Conservation (phyloP, 2,329 filamentous ascomycete genomes). For the Fusarium burgessii region DNA sequence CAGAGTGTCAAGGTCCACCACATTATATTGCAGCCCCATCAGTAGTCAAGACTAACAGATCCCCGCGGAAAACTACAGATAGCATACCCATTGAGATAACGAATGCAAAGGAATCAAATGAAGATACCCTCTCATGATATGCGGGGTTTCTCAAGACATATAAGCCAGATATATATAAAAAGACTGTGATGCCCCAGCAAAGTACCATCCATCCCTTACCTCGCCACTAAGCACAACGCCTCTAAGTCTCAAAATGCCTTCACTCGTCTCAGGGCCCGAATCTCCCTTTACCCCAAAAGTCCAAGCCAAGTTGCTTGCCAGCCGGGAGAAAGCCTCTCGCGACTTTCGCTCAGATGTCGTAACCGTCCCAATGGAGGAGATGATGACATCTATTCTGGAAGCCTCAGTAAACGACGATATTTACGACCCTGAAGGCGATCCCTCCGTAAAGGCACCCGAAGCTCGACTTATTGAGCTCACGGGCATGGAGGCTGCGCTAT, state of each 20-base stretch:
- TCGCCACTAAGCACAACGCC: background rate
- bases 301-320: constrained; percentile 19
- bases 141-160: background rate
- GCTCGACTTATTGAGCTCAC: constrained; percentile 40
- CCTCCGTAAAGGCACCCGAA: constrained; percentile 44
- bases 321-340: constrained; percentile 34
- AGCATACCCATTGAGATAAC: constrained; percentile 16
- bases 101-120: background rate
- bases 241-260: constrained; percentile 15
- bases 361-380: constrained; percentile 43
- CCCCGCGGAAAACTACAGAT: constrained; percentile 25
- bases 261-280: constrained; percentile 6
- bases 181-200: background rate
- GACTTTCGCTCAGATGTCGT: constrained; percentile 49
- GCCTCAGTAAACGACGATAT: constrained; percentile 48
- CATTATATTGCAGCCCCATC: background rate
- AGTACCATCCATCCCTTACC: background rate
- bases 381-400: constrained; percentile 47
- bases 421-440: constrained; percentile 45
- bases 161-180: background rate
- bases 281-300: constrained; percentile 29
- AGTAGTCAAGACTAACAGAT: background rate
- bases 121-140: background rate
- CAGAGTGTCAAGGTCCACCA: background rate
- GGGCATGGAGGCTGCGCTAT: constrained; percentile 46